A percentile compares a stretch with the other conserved stretches of the same genome.
Conservation (phyloP, 768 basidiomycete genomes). For the Pisolithus orientalis region DNA sequence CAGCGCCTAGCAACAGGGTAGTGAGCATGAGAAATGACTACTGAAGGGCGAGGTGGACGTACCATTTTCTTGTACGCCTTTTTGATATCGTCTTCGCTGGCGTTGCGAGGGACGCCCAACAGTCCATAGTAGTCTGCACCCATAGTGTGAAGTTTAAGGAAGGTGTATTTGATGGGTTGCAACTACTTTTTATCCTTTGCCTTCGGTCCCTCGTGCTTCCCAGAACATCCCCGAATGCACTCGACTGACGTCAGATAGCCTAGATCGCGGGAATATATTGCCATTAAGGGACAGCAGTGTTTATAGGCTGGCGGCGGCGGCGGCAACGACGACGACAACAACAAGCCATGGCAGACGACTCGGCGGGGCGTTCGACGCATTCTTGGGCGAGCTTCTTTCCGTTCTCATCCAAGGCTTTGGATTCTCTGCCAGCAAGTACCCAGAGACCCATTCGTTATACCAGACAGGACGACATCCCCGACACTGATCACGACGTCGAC, state of each 20-base stretch:
- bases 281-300: background rate
- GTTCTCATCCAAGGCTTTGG: constrained; percentile 62
- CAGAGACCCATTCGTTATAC: constrained; percentile 44
- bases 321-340: background rate
- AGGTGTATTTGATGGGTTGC: background rate
- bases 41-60: constrained; percentile 11
- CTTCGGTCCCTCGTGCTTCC: constrained; percentile 4
- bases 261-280: constrained; percentile 1
- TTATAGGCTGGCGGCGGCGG: background rate
- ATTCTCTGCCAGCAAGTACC: constrained; percentile 37
- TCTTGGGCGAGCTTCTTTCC: constrained; percentile 65
- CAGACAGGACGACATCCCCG: constrained; percentile 70
- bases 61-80: constrained; percentile 95
- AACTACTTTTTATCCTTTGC: background rate
- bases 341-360: constrained; percentile 12
- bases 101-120: constrained; percentile 67
- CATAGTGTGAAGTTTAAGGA: constrained; percentile 36
- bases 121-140: constrained; percentile 86
- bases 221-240: constrained; percentile 32
- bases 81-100: constrained; percentile 84
- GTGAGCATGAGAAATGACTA: constrained; percentile 2
- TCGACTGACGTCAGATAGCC: constrained; percentile 25
- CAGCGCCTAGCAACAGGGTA: constrained; percentile 50
- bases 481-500: constrained; percentile 39
- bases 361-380: constrained; percentile 38